A percentile compares a stretch with the other conserved stretches of the same genome.
Conservation (phyloP, 768 basidiomycete genomes). For the Boletus sp. region DNA sequence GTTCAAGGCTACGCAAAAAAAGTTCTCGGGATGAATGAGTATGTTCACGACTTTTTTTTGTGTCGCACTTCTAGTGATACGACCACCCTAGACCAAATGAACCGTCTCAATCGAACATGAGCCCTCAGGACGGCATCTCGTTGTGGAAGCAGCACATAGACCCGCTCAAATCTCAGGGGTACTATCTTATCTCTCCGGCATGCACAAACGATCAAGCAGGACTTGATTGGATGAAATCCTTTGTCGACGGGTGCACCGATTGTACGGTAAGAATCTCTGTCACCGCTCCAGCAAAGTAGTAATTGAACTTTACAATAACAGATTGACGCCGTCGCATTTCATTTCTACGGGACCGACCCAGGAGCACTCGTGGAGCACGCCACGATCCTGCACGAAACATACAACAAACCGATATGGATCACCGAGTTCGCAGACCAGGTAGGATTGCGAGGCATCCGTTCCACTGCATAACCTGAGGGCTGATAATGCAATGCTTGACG, state of each 20-base stretch:
- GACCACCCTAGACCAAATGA: conserved; percentile 59
- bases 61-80: background rate
- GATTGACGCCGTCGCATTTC: conserved; percentile 62
- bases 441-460: background rate
- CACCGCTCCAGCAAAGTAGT: background rate
- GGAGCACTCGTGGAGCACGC: conserved; percentile 53
- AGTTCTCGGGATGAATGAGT: conserved; percentile 82
- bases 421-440: conserved; percentile 77
- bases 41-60: conserved; percentile 20
- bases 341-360: conserved; percentile 64
- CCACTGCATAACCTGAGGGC: background rate
- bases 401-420: conserved; percentile 48
- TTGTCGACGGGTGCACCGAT: conserved; percentile 48
- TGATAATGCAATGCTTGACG: background rate
- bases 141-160: conserved; percentile 67
- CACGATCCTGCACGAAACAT: conserved; percentile 44
- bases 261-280: conserved; percentile 45
- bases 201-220: conserved; percentile 63
- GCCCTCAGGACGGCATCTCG: conserved; percentile 45
- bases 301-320: conserved; percentile 24
- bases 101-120: conserved; percentile 59
- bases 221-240: conserved; percentile 61
- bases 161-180: conserved; percentile 57
- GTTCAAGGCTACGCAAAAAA: conserved; percentile 49
- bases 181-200: conserved; percentile 64